Percentiles rank a stretch among this genome's conserved stretches.
These are phyloP conservation scores for Trifolium subterraneum DNA, from an alignment of 306 rosid species.

Conservation along the genomic window DNA sequence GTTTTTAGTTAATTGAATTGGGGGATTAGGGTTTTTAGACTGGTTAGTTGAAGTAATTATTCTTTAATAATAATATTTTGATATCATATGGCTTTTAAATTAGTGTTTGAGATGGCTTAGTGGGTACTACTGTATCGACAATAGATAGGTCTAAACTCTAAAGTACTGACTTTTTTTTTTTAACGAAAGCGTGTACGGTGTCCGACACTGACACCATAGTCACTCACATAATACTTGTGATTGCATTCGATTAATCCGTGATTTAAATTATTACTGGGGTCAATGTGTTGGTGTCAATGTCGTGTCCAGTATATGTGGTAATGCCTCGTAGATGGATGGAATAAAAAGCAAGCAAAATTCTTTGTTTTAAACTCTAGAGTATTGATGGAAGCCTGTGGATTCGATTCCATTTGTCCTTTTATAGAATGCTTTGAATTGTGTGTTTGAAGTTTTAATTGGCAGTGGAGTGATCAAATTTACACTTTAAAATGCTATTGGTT, in stretches of 20 bases:
- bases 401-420: constrained; percentile 1
- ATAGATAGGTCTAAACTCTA: too few relatives aligned
- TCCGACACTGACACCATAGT: too few relatives aligned
- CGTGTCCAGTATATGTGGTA: too few relatives aligned
- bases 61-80: constrained; percentile 25
- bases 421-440: constrained; percentile 23
- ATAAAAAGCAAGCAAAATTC: background rate
- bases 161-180: too few relatives aligned
- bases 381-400: constrained; percentile 10
- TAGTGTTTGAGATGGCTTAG: background rate
- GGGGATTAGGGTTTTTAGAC: background rate
- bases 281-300: too few relatives aligned
- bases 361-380: constrained; percentile 13
- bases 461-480: constrained; percentile 9
- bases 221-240: too few relatives aligned
- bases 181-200: too few relatives aligned
- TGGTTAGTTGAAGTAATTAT: constrained; percentile 16
- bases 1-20: constrained; percentile 12
- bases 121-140: background rate
- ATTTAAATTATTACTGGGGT: too few relatives aligned
- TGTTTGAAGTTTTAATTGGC: constrained; percentile 1
- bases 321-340: background rate
- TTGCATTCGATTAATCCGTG: too few relatives aligned
- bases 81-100: constrained; percentile 12
- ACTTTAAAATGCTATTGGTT: constrained; percentile 3